These are phyloP conservation scores for Candida frijolesensis DNA, from an alignment of 1,139 yeast species.

Conservation along the genomic window DNA sequence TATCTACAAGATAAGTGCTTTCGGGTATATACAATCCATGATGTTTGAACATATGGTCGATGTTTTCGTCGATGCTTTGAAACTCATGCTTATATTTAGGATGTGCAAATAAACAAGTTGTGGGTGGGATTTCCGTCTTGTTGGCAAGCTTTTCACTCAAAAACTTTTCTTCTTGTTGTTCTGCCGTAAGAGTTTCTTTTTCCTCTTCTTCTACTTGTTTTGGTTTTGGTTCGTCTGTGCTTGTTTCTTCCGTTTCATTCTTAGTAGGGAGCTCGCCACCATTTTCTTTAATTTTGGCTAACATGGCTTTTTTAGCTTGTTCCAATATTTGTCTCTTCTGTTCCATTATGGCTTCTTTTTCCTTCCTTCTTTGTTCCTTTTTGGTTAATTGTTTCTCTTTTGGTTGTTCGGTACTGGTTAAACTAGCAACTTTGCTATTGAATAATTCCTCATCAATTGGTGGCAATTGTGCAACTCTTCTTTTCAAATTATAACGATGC, in stretches of 20 bases:
- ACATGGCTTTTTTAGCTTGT: slow-evolving; percentile 59
- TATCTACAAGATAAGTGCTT: slow-evolving; percentile 63
- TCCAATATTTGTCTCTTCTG: slow-evolving; percentile 64
- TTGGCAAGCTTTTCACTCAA: slow-evolving; percentile 59
- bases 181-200: slow-evolving; percentile 24
- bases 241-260: slow-evolving; percentile 11
- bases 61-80: slow-evolving; percentile 56
- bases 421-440: slow-evolving; percentile 45
- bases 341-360: slow-evolving; percentile 63
- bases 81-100: slow-evolving; percentile 45
- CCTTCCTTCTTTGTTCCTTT: slow-evolving; percentile 64
- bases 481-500: slow-evolving; percentile 68
- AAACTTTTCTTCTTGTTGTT: slow-evolving; percentile 52
- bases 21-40: slow-evolving; percentile 93
- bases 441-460: slow-evolving; percentile 54
- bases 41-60: slow-evolving; percentile 70
- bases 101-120: slow-evolving; percentile 77
- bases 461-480: slow-evolving; percentile 62
- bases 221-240: slow-evolving; percentile 4
- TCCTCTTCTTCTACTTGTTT: slow-evolving; percentile 8
- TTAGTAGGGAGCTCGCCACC: slow-evolving; percentile 20
- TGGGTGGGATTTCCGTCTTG: slow-evolving; percentile 69
- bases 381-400: slow-evolving; percentile 48
- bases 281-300: slow-evolving; percentile 31
- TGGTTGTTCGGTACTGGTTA: slow-evolving; percentile 27